Base-by-base conservation (phyloP, 1,139 yeast genomes). In the Hanseniaspora uvarum region DNA sequence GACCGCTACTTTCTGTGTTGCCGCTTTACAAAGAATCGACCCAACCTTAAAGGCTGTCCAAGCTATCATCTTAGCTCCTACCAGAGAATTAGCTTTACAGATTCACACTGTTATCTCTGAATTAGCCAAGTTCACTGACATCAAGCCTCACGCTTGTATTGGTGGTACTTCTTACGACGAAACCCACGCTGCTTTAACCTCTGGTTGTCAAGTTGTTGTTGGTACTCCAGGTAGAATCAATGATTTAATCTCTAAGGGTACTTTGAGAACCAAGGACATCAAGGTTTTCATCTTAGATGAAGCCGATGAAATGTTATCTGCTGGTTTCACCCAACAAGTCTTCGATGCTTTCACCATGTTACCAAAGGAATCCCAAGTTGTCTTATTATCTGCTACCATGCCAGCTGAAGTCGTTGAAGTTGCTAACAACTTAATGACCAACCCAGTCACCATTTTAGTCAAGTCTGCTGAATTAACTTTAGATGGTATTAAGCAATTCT, bases 141-240 rank as follows among this genome's bases (percentile, higher is more conserved):
- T 92, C 62, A 81, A 89, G 62, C 95, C 94, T 67, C 98, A 92
- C 70, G 96, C 97, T 60, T 89, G 96, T 71, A 92, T 92, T 70
- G 98, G 98, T 78, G 98, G 98, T 78, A 89, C 95, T 65, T 81
- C 94, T 59, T 79, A 86, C 72, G 78, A 79, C 64, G 95, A 88
- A 65, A 98, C 92, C 76, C 84, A 87, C 64, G 87, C 85, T 70
- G 94, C 94, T 61, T 83, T 92, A 74, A 85, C 80, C 71, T 79
- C 82, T 60, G 96, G 96, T 72, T 95, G 87, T 64, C 98, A 92
- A 75, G 79, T 92, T 61, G 95, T 92, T 64, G 95, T 89, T 62
- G 98, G 98, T 77, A 92, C 98, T 65, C 98, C 98, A 72, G 98
- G 98, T 74, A 87, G 98, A 79, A 96, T 92, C 64, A 83, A 74